A percentile compares a stretch with the other conserved stretches of the same genome.
Evolutionary conservation across 495 filamentous ascomycete species (phyloP).

Genomic region (Penicillium paradoxum): DNA sequence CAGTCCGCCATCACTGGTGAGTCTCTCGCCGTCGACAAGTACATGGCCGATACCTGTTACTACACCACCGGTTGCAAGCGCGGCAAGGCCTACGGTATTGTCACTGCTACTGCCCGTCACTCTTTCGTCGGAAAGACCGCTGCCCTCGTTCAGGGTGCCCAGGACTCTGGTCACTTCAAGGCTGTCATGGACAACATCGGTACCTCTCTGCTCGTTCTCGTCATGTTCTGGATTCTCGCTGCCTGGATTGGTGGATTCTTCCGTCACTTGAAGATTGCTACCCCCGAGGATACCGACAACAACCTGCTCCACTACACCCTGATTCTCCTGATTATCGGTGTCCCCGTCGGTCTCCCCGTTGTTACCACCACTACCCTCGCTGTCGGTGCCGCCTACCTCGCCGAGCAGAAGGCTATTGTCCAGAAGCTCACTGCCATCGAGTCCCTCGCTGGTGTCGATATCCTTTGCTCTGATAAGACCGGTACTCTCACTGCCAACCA

Average conservation of each 20-base stretch:
- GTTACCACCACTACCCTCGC: constrained; percentile 71
- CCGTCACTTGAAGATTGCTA: constrained; percentile 64
- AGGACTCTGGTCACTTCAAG: constrained; percentile 74
- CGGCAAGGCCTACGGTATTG: constrained; percentile 66
- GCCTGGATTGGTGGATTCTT: constrained; percentile 75
- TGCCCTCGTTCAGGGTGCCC: constrained; percentile 62
- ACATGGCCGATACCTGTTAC: constrained; percentile 66
- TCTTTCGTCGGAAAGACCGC: constrained; percentile 73
- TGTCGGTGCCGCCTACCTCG: constrained; percentile 70
- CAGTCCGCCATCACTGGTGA: constrained; percentile 77
- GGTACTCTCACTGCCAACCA: constrained; percentile 78
- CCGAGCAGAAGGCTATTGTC: constrained; percentile 70
- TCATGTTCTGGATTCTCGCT: constrained; percentile 66
- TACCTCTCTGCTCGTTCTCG: constrained; percentile 65
- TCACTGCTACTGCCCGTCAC: constrained; percentile 56
- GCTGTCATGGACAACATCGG: constrained; percentile 79
- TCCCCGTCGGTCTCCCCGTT: constrained; percentile 71
- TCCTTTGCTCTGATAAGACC: constrained; percentile 73
- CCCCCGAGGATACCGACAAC: constrained; percentile 47
- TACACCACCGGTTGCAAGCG: constrained; percentile 78
- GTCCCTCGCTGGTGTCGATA: constrained; percentile 70
- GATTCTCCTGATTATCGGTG: constrained; percentile 67
- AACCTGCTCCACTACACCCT: constrained; percentile 62
- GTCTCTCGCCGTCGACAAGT: constrained; percentile 74
- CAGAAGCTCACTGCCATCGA: constrained; percentile 75